Evolutionary conservation across 169 alveolate species (phyloP).

Genomic region (Eimeria tenella): DNA sequence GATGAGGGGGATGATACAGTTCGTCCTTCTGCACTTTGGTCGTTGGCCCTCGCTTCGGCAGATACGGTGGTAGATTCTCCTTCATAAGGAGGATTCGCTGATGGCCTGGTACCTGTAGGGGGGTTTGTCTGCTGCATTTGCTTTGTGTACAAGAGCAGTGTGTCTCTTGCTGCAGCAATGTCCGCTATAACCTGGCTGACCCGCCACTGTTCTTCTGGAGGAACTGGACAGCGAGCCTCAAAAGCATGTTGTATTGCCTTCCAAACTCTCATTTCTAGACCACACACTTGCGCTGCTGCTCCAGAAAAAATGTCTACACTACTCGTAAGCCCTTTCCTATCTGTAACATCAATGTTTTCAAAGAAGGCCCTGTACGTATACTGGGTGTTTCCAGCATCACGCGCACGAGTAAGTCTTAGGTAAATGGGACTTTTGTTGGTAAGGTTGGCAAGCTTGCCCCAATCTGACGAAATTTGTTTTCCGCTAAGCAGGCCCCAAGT

Average conservation of each 20-base stretch:
- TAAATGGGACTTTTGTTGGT: conserved; percentile 23
- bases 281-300: conserved; percentile 63
- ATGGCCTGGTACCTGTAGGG: background rate
- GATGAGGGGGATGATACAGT: background rate
- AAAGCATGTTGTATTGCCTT: conserved; percentile 62
- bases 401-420: conserved; percentile 57
- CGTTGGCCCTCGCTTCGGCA: background rate
- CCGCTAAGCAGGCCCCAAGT: conserved; percentile 51
- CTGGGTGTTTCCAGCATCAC: conserved; percentile 36
- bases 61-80: background rate
- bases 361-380: conserved; percentile 34
- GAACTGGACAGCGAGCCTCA: conserved; percentile 71
- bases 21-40: background rate
- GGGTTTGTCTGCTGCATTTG: background rate
- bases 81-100: background rate
- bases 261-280: conserved; percentile 63
- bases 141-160: conserved; percentile 7
- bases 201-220: conserved; percentile 76
- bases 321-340: conserved; percentile 1
- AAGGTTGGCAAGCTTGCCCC: background rate
- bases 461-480: background rate
- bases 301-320: conserved; percentile 41
- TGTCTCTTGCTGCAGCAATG: conserved; percentile 68
- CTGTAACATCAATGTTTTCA: background rate
- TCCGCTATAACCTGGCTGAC: conserved; percentile 61